Percentiles rank a stretch among this genome's conserved stretches.
phyloP scores from a whole-genome alignment of 306 rosid species.

The Rubus idaeus region DNA sequence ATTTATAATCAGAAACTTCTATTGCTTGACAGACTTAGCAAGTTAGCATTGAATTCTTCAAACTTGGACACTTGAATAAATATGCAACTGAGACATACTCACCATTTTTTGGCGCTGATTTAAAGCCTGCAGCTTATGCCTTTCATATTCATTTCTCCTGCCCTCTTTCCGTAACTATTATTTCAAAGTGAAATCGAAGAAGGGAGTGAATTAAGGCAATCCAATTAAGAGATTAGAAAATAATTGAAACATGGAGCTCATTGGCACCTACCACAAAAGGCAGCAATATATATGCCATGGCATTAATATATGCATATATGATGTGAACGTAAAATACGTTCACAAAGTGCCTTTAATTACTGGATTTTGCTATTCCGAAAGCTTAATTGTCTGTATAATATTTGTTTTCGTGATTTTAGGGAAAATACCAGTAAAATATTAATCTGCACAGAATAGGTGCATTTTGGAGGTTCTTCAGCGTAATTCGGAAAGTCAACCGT shows the following conservation, averaged over 20 bases:
- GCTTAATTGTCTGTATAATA: too few relatives aligned
- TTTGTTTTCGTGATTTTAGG: too few relatives aligned
- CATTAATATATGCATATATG: not conserved
- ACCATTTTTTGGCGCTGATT: conserved; percentile 99
- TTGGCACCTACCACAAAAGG: not conserved
- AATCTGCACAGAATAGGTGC: too few relatives aligned
- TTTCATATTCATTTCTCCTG: conserved; percentile 97
- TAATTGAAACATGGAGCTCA: not conserved
- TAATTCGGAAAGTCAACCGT: too few relatives aligned
- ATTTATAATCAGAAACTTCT: not conserved
- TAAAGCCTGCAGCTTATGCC: conserved; percentile 97
- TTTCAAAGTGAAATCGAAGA: conserved; percentile 27
- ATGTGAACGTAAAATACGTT: too few relatives aligned
- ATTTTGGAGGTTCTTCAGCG: too few relatives aligned
- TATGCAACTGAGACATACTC: conserved; percentile 31
- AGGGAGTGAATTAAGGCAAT: conserved; percentile 23
- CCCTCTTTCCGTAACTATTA: conserved; percentile 90
- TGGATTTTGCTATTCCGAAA: too few relatives aligned
- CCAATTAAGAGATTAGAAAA: conserved; percentile 8
- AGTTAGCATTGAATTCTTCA: not conserved
- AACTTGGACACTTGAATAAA: conserved; percentile 18
- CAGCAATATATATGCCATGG: not conserved
- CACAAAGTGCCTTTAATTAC: too few relatives aligned
- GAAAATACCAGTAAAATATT: too few relatives aligned
- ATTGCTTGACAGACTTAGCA: not conserved